These are phyloP conservation scores for Amesomyces nigricolor DNA, from an alignment of 2,329 filamentous ascomycete species.

Conservation along the genomic window DNA sequence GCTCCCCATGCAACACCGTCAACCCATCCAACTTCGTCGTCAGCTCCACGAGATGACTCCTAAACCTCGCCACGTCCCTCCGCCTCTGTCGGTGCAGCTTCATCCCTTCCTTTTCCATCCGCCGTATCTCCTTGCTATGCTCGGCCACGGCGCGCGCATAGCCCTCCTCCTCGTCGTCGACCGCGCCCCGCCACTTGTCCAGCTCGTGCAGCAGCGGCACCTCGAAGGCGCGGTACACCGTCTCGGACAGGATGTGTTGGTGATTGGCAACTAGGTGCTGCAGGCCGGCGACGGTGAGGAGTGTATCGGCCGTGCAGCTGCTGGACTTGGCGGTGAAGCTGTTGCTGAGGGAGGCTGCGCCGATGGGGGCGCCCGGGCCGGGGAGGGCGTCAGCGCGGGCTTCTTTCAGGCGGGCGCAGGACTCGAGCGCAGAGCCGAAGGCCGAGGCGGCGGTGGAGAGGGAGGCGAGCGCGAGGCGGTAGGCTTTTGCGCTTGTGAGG, in stretches of 20 bases:
- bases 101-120: conserved; percentile 59
- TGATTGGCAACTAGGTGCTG: conserved; percentile 65
- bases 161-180: conserved; percentile 58
- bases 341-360: conserved; percentile 36
- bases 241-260: conserved; percentile 64
- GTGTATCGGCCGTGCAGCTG: conserved; percentile 56
- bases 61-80: conserved; percentile 56
- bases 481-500: conserved; percentile 56
- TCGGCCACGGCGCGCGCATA: conserved; percentile 52
- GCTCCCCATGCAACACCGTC: conserved; percentile 54
- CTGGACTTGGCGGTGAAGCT: conserved; percentile 42
- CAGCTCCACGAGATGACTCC: conserved; percentile 58
- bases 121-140: conserved; percentile 55
- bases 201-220: conserved; percentile 64
- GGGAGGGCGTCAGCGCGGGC: conserved; percentile 54
- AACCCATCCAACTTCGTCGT: conserved; percentile 58
- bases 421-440: conserved; percentile 60
- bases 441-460: conserved; percentile 56
- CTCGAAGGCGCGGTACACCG: conserved; percentile 62
- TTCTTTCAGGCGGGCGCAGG: conserved; percentile 64
- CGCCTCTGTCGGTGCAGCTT: conserved; percentile 54
- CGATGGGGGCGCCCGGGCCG: conserved; percentile 22
- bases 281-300: conserved; percentile 57
- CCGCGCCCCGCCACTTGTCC: conserved; percentile 57
- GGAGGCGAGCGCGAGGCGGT: conserved; percentile 55